Conservation (phyloP, 2,329 filamentous ascomycete species). For the Elsinoe arachidis region DNA sequence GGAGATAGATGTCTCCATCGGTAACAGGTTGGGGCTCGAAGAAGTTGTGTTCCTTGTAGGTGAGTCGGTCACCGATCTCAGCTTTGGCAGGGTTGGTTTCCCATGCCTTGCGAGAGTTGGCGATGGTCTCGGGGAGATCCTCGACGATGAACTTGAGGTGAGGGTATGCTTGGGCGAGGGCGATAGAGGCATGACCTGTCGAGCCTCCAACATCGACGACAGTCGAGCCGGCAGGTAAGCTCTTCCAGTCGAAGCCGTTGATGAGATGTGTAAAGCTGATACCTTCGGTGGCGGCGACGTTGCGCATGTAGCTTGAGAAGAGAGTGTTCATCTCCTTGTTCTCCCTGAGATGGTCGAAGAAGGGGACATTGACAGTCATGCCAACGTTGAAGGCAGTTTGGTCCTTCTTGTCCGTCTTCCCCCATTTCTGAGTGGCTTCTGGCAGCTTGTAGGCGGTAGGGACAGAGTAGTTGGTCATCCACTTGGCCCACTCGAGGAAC, state of each 20-base stretch:
- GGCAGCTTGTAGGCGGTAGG: conserved; percentile 18
- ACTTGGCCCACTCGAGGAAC: conserved; percentile 18
- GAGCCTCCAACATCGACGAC: conserved; percentile 44
- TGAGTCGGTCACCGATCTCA: conserved; percentile 16
- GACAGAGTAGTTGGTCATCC: conserved; percentile 18
- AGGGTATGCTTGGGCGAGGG: conserved; percentile 35
- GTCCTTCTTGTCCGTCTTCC: conserved; percentile 18
- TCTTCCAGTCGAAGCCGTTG: conserved; percentile 46
- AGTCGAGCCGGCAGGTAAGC: conserved; percentile 35
- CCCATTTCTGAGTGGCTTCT: conserved; percentile 20
- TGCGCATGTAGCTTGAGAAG: conserved; percentile 21
- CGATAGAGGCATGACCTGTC: conserved; percentile 35
- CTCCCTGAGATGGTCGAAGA: conserved; percentile 20
- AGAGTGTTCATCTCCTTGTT: conserved; percentile 17
- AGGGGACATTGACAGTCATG: conserved; percentile 17
- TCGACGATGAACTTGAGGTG: conserved; percentile 38
- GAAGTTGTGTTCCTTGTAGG: conserved; percentile 21
- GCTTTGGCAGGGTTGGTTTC: conserved; percentile 9
- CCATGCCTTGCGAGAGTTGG: conserved; percentile 12
- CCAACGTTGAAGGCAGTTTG: conserved; percentile 20
- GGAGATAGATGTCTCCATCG: conserved; percentile 25
- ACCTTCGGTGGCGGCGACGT: conserved; percentile 33
- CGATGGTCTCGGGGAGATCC: conserved; percentile 30
- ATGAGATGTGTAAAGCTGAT: conserved; percentile 48
- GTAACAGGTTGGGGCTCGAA: conserved; percentile 23